Base-by-base conservation (phyloP, 495 filamentous ascomycete genomes). In the Clohesyomyces aquaticus region DNA sequence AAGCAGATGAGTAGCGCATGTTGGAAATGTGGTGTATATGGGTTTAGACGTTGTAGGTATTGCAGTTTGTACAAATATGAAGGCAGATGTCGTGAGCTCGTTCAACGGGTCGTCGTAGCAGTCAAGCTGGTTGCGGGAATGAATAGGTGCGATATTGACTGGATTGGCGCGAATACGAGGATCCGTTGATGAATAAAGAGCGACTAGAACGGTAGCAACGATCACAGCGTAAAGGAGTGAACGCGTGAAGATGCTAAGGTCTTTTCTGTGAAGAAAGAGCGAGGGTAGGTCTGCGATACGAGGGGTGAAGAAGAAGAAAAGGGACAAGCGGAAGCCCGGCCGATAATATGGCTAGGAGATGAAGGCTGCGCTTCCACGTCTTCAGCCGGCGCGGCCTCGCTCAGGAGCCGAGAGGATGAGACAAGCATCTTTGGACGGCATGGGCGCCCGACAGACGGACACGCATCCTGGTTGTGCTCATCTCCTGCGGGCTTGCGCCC, bases 171-270 rank as follows among this genome's bases (percentile, higher is more conserved):
- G n/a, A n/a, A 6, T 52, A 28, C 28, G 25, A 27, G 4, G 26
- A 22, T 1, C 18, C 26, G 47, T 23, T 23, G 23, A 49, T 46
- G 23, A 46, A 43, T 47, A 59, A 66, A 54, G 57, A 61, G 41
- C 51, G 57, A 59, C 63, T 52, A 41, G 19, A 27, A 55, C 12
- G 10, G 53, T 54, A 32, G 27, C 32, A 41, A 57, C 49, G 49
- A 61, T n/a, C 55, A 14, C 41, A 55, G 61, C 66, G 66, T 69
- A 47, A 69, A 69, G 45, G 66, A 69, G 66, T 69, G 66, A 69
- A 69, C 66, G 66, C 61, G 61, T 28, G 55, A n/a, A 41, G 59
- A 10, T 48, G 45, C 22, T 47, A 48, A 45, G 45, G 47, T 54
- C 16, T 19, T n/a, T n/a, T n/a, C n/a, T n/a, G n/a, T n/a, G n/a